Evolutionary conservation across 1,284 basidiomycete species (phyloP).

Genomic region (Phylloboletellus chloephorus): DNA sequence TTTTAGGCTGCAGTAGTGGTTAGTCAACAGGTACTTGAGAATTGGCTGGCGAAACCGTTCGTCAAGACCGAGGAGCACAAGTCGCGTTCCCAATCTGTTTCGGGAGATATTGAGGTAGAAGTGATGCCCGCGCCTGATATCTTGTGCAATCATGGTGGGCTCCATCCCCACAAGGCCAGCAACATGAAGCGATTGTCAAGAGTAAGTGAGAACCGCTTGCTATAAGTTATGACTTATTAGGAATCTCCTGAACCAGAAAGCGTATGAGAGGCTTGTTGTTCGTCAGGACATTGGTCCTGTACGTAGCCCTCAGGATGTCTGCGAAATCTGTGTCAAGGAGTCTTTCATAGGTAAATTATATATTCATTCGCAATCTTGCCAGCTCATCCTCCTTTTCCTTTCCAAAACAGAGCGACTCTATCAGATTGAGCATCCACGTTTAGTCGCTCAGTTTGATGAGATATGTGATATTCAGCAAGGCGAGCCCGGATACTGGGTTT

Average conservation of each 20-base stretch:
- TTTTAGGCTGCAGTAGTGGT: slow-evolving; percentile 53
- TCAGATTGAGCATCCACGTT: slow-evolving; percentile 55
- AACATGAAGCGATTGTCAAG: slow-evolving; percentile 61
- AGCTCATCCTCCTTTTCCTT: slow-evolving; percentile 11
- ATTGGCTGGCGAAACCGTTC: slow-evolving; percentile 50
- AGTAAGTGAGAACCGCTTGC: slow-evolving; percentile 24
- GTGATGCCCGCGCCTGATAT: slow-evolving; percentile 36
- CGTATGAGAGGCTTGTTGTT: slow-evolving; percentile 42
- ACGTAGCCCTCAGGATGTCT: slow-evolving; percentile 50
- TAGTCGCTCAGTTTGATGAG: slow-evolving; percentile 53
- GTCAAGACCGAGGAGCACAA: slow-evolving; percentile 21
- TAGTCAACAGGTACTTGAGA: slow-evolving; percentile 52
- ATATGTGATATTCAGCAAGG: slow-evolving; percentile 41
- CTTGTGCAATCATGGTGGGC: slow-evolving; percentile 52
- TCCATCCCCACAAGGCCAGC: slow-evolving; percentile 51
- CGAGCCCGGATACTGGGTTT: slow-evolving; percentile 62
- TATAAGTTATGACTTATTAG: slow-evolving; percentile 1
- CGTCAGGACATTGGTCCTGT: slow-evolving; percentile 45
- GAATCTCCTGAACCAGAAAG: slow-evolving; percentile 34
- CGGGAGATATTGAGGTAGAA: slow-evolving; percentile 16
- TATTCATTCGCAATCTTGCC: not conserved
- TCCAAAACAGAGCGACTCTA: slow-evolving; percentile 69
- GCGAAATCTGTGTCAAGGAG: slow-evolving; percentile 51
- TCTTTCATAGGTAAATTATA: slow-evolving; percentile 52
- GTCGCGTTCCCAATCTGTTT: slow-evolving; percentile 19